Conservation (phyloP, 2,329 filamentous ascomycete species). For the Mycosphaerella arachidis region DNA sequence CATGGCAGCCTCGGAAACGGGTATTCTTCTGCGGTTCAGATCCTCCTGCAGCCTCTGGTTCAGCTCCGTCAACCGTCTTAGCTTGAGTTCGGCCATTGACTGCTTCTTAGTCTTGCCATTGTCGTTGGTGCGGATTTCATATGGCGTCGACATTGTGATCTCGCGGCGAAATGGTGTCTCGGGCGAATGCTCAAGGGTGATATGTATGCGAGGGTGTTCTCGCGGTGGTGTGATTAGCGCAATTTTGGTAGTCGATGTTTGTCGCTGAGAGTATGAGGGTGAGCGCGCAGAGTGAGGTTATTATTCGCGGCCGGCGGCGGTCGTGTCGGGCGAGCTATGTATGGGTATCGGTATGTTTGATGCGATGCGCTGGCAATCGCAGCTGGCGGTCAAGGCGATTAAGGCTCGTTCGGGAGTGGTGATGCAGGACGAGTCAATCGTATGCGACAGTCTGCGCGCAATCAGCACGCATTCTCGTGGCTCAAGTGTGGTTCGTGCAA, state of each 20-base stretch:
- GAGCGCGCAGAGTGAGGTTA: background rate
- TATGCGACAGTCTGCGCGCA: conserved; percentile 6
- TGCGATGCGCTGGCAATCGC: conserved; percentile 6
- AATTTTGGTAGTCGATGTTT: background rate
- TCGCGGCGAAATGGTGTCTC: conserved; percentile 5
- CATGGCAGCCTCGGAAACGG: conserved; percentile 81
- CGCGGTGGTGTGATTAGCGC: background rate
- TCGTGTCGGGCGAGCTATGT: conserved; percentile 1
- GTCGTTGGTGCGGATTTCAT: conserved; percentile 62
- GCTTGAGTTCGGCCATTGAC: conserved; percentile 97
- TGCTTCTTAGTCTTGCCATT: conserved; percentile 89
- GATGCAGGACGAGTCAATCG: conserved; percentile 7
- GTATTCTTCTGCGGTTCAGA: conserved; percentile 89
- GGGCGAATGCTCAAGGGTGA: conserved; percentile 4
- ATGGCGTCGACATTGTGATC: conserved; percentile 54
- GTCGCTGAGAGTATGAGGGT: background rate
- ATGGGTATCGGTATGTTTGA: background rate
- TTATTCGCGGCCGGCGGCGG: background rate
- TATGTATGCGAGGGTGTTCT: conserved; percentile 13
- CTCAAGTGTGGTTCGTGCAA: conserved; percentile 17
- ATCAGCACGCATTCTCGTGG: conserved; percentile 14
- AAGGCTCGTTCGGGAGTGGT: conserved; percentile 2
- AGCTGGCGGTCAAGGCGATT: conserved; percentile 1
- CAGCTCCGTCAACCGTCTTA: conserved; percentile 90
- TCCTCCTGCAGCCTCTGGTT: conserved; percentile 96